A percentile compares a stretch with the other conserved stretches of the same genome.
phyloP scores from a whole-genome alignment of 2,329 filamentous ascomycete genomes.

The Akanthomyces dipterigenus region DNA sequence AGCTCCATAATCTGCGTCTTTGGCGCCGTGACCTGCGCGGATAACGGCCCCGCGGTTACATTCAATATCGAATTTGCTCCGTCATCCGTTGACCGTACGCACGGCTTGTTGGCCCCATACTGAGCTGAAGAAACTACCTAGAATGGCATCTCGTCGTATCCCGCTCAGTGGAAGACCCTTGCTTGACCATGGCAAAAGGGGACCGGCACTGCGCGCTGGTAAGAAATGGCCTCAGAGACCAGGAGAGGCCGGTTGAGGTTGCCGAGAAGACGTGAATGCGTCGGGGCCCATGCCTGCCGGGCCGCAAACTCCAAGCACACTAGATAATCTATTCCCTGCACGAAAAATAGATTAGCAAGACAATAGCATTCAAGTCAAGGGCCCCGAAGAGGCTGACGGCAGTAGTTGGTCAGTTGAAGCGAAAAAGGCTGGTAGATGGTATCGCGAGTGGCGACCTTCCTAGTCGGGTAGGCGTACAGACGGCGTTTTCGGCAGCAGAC shows the following conservation, averaged over 20 bases:
- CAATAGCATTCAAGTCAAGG: neutral
- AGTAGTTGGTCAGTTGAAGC: neutral
- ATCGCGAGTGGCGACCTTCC: neutral
- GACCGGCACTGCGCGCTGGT: neutral
- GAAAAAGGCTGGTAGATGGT: neutral
- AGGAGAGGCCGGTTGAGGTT: neutral
- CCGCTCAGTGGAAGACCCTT: neutral
- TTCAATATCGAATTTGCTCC: neutral
- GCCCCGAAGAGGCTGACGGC: neutral
- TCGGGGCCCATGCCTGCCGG: neutral
- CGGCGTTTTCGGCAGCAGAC: neutral
- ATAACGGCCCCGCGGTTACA: neutral
- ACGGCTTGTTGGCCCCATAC: neutral
- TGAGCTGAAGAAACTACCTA: neutral
- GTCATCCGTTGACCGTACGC: neutral
- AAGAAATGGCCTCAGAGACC: neutral
- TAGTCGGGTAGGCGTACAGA: neutral
- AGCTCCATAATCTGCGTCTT: neutral
- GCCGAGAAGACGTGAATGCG: neutral
- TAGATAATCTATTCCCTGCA: neutral
- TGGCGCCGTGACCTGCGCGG: neutral
- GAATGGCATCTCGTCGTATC: neutral
- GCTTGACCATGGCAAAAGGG: neutral
- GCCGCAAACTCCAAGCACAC: neutral
- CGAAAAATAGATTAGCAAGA: neutral